phyloP scores from a whole-genome alignment of 2,329 filamentous ascomycete genomes.

The Chaetomium sp. region DNA sequence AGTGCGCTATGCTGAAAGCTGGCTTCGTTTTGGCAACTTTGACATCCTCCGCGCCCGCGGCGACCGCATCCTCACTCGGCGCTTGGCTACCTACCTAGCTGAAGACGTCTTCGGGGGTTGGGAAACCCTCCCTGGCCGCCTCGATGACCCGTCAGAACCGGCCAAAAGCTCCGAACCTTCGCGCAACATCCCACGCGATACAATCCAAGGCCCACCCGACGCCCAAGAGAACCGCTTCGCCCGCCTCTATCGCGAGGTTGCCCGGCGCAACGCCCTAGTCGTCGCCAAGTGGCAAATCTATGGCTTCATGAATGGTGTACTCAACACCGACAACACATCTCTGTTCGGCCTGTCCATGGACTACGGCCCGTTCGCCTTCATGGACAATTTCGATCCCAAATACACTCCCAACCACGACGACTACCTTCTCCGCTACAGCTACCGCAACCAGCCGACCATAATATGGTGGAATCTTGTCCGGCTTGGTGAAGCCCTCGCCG shows the following conservation, averaged over 20 bases:
- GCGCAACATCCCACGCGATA: slow-evolving; percentile 48
- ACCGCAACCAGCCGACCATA: slow-evolving; percentile 88
- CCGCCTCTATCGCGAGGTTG: slow-evolving; percentile 80
- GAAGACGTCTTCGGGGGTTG: slow-evolving; percentile 85
- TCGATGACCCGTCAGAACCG: slow-evolving; percentile 46
- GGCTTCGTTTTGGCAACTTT: slow-evolving; percentile 92
- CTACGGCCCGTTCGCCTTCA: slow-evolving; percentile 94
- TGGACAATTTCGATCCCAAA: slow-evolving; percentile 89
- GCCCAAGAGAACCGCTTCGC: slow-evolving; percentile 79
- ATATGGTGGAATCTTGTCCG: slow-evolving; percentile 99
- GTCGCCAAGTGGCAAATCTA: slow-evolving; percentile 96
- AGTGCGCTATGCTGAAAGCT: slow-evolving; percentile 80
- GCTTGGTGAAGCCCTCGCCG: slow-evolving; percentile 80
- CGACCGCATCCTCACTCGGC: slow-evolving; percentile 66
- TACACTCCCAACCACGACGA: slow-evolving; percentile 99
- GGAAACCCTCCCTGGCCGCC: slow-evolving; percentile 66
- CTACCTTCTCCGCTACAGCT: slow-evolving; percentile 76
- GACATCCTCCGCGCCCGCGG: slow-evolving; percentile 80
- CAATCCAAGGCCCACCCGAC: slow-evolving; percentile 60
- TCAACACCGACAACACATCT: slow-evolving; percentile 97
- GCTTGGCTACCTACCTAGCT: slow-evolving; percentile 73
- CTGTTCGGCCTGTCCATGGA: slow-evolving; percentile 84
- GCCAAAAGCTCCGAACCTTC: slow-evolving; percentile 38
- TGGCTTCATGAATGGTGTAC: slow-evolving; percentile 97
- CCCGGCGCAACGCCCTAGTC: slow-evolving; percentile 74